Conservation (phyloP, 768 basidiomycete genomes). For the Boletellus emodensis region DNA sequence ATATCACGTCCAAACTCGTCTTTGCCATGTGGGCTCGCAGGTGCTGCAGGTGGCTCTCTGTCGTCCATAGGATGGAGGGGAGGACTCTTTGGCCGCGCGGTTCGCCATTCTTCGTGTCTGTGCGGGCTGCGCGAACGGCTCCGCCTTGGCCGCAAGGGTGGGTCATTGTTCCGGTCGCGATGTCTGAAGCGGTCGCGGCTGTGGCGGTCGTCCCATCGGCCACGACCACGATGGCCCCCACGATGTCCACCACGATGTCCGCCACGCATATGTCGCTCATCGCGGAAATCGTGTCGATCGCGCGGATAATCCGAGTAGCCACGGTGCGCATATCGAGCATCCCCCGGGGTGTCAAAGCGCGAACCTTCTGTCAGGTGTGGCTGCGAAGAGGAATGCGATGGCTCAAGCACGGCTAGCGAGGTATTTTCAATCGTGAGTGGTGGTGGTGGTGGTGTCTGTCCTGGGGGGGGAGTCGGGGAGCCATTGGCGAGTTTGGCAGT, state of each 20-base stretch:
- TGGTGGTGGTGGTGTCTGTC: slow-evolving; percentile 24
- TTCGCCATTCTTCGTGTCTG: slow-evolving; percentile 50
- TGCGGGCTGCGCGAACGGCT: slow-evolving; percentile 78
- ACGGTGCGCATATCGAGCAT: slow-evolving; percentile 34
- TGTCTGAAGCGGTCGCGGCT: slow-evolving; percentile 38
- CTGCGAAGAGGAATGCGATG: slow-evolving; percentile 11
- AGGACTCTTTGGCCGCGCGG: slow-evolving; percentile 57
- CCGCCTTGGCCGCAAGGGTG: slow-evolving; percentile 42
- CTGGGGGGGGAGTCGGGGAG: slow-evolving; percentile 22
- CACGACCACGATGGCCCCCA: slow-evolving; percentile 57
- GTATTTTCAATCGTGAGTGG: slow-evolving; percentile 15
- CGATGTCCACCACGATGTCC: slow-evolving; percentile 53
- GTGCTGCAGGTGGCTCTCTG: slow-evolving; percentile 23
- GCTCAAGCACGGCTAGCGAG: slow-evolving; percentile 12
- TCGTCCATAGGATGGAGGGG: slow-evolving; percentile 44
- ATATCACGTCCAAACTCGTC: slow-evolving; percentile 89
- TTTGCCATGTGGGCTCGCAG: slow-evolving; percentile 43
- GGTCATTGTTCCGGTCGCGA: slow-evolving; percentile 41
- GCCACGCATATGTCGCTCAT: slow-evolving; percentile 51
- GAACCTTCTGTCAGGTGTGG: slow-evolving; percentile 1
- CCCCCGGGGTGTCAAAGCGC: slow-evolving; percentile 35
- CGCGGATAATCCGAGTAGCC: slow-evolving; percentile 41
- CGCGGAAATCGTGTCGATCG: slow-evolving; percentile 46
- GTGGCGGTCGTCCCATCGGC: slow-evolving; percentile 62
- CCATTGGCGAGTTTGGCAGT: slow-evolving; percentile 44